These are phyloP conservation scores for Candida pseudocylindracea DNA, from an alignment of 1,139 yeast species.

Conservation along the genomic window DNA sequence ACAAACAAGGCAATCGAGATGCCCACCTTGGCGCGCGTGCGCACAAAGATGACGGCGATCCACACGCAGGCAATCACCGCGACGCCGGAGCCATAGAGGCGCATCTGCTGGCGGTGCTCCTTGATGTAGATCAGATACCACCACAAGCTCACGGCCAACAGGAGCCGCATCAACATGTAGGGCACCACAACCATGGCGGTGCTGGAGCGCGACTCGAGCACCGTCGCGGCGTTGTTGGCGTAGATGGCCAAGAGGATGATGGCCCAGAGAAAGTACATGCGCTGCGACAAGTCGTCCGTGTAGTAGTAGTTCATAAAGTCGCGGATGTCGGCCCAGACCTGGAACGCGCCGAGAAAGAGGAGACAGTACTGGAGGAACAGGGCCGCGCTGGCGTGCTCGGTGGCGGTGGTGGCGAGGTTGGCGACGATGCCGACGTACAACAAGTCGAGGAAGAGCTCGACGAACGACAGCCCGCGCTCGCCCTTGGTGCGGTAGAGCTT, in stretches of 20 bases:
- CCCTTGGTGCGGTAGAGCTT: conserved; percentile 30
- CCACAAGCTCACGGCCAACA: conserved; percentile 12
- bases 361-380: conserved; percentile 25
- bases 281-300: conserved; percentile 37
- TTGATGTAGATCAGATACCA: conserved; percentile 26
- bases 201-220: conserved; percentile 11
- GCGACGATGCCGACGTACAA: conserved; percentile 45
- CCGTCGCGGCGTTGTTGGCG: conserved; percentile 24
- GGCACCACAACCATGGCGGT: conserved; percentile 24
- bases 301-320: conserved; percentile 46
- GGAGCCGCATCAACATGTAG: conserved; percentile 21
- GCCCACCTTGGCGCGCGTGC: conserved; percentile 22
- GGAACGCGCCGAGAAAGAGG: conserved; percentile 35
- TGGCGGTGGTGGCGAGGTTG: conserved; percentile 31
- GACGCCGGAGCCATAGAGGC: conserved; percentile 14
- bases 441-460: conserved; percentile 40
- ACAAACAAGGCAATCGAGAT: conserved; percentile 17
- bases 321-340: conserved; percentile 41
- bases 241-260: conserved; percentile 25
- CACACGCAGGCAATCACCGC: conserved; percentile 14
- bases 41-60: conserved; percentile 25
- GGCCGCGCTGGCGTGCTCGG: conserved; percentile 24
- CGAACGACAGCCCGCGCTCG: conserved; percentile 26
- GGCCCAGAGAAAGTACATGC: conserved; percentile 29
- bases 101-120: conserved; percentile 30